Evolutionary conservation across 768 basidiomycete species (phyloP), one percentile per base, ranked within the genome.

Genomic region (Amanita inopinata): DNA sequence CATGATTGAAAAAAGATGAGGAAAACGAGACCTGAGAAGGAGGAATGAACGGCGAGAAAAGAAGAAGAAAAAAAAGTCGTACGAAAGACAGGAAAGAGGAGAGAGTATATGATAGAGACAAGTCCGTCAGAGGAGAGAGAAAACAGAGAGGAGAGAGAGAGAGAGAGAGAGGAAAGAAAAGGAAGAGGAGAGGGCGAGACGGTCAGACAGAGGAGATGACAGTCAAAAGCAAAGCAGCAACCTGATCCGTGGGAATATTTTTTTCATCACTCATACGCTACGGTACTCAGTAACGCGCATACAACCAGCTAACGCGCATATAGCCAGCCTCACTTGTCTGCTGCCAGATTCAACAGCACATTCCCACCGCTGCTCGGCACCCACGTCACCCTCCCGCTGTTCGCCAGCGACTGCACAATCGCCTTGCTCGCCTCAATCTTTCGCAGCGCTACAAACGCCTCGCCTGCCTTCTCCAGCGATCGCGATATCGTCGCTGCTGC

Each of bases 401-500:
- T 63, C 27, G 83, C 55, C 54, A 96, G 67, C 49, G 88, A 91
- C 55, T 81, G 77, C 41, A 83, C 96, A 57, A 99, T 97, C 43
- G 94, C 96, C 68, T 97, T 91, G 71, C 84, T 87, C 40, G 96
- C 92, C 66, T 99, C 96, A 55, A 99, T 99, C 66, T 90, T 87
- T 52, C 96, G 74, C 60, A 99, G 77, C 46, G 88, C 80, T 39
- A 99, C 80, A 63, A 99, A 94, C 23, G 89, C 93, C 54, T 96
- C 93, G 6, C 94, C 94, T 1, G 96, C 94, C 68, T 82, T 87
- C 56, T 88, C 85, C 57, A 99, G 65, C 17, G 96, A 87, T 46
- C 69, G 73, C 12, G 90, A 93, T 56, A 99, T 94, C 40, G 91
- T 94, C 47, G 79, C 66, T 1, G 96, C 96, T 3, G 96, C 96